Percentiles rank a stretch among this genome's conserved stretches.
Conservation (phyloP, 495 filamentous ascomycete species). For the Aspergillus indologenus region DNA sequence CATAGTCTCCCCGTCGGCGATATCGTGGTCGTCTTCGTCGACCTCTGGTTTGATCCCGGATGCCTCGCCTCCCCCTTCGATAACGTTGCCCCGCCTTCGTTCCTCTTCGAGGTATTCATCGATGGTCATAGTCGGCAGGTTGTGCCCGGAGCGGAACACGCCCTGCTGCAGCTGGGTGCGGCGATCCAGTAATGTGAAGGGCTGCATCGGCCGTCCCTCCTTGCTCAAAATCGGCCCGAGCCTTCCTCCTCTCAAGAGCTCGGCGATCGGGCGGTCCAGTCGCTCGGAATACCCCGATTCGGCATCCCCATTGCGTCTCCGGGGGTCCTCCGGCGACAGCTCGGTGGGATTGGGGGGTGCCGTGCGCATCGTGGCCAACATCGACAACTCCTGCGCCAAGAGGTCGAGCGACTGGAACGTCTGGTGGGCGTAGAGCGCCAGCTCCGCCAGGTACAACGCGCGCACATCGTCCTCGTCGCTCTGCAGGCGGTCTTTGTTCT, state of each 20-base stretch:
- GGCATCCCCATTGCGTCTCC: conserved; percentile 40
- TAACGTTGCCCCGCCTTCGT: conserved; percentile 76
- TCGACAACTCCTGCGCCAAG: conserved; percentile 75
- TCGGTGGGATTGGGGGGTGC: conserved; percentile 27
- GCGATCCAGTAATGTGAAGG: conserved; percentile 81
- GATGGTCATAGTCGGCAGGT: conserved; percentile 93
- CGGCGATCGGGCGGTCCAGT: conserved; percentile 62
- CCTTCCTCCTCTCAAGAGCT: conserved; percentile 50
- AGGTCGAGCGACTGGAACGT: conserved; percentile 83
- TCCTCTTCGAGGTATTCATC: conserved; percentile 98
- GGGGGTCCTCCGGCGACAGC: conserved; percentile 45
- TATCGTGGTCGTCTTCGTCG: conserved; percentile 85
- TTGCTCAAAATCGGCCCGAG: conserved; percentile 75
- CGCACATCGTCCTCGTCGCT: conserved; percentile 78
- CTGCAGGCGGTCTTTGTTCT: conserved; percentile 57
- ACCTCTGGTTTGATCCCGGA: conserved; percentile 66
- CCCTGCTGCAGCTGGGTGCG: conserved; percentile 74
- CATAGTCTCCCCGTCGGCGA: conserved; percentile 82
- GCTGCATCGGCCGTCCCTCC: conserved; percentile 82
- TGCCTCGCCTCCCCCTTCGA: conserved; percentile 75
- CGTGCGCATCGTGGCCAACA: conserved; percentile 69
- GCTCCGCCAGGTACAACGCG: conserved; percentile 69
- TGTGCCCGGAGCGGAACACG: conserved; percentile 89
- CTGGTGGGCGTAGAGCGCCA: conserved; percentile 70
- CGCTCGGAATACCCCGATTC: conserved; percentile 64